Percentiles rank a stretch among this genome's conserved stretches.
Evolutionary conservation across 1,284 basidiomycete species (phyloP).

Genomic region (Neonothopanus nambi): DNA sequence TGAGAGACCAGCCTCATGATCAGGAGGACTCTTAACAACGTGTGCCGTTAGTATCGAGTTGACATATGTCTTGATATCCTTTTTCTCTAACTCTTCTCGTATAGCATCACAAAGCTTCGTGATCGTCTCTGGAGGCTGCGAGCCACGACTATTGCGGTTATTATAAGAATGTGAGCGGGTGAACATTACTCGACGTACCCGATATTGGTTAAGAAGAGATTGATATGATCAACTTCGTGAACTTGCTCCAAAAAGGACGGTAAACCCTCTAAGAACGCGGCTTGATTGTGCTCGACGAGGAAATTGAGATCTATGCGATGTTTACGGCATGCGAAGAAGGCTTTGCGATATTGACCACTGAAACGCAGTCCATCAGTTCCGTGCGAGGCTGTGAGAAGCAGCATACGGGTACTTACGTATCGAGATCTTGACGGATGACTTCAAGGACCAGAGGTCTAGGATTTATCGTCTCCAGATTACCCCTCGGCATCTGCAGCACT

Average conservation of each 20-base stretch:
- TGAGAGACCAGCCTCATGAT: constrained; percentile 84
- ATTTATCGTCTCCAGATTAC: constrained; percentile 95
- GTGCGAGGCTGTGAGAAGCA: constrained; percentile 3
- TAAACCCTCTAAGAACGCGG: constrained; percentile 62
- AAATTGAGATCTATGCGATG: constrained; percentile 93
- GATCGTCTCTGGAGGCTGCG: constrained; percentile 57
- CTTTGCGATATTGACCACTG: constrained; percentile 74
- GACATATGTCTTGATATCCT: constrained; percentile 78
- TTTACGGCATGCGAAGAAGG: constrained; percentile 89
- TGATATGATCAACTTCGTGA: constrained; percentile 88
- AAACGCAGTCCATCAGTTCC: constrained; percentile 6
- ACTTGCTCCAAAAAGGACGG: constrained; percentile 82
- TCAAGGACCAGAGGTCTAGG: constrained; percentile 91
- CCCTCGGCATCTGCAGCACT: constrained; percentile 96
- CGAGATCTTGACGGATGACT: constrained; percentile 74
- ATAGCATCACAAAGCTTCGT: constrained; percentile 81
- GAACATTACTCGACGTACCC: constrained; percentile 56
- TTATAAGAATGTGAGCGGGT: background rate
- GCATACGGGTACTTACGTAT: constrained; percentile 52
- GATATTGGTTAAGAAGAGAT: constrained; percentile 87
- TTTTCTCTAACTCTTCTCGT: constrained; percentile 69
- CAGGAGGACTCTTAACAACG: constrained; percentile 89
- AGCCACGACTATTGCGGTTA: constrained; percentile 49
- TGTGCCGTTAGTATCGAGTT: constrained; percentile 92
- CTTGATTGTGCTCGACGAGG: constrained; percentile 78